These are phyloP conservation scores for Pseudocercospora crystallina DNA, from an alignment of 2,329 filamentous ascomycete species.

Conservation along the genomic window DNA sequence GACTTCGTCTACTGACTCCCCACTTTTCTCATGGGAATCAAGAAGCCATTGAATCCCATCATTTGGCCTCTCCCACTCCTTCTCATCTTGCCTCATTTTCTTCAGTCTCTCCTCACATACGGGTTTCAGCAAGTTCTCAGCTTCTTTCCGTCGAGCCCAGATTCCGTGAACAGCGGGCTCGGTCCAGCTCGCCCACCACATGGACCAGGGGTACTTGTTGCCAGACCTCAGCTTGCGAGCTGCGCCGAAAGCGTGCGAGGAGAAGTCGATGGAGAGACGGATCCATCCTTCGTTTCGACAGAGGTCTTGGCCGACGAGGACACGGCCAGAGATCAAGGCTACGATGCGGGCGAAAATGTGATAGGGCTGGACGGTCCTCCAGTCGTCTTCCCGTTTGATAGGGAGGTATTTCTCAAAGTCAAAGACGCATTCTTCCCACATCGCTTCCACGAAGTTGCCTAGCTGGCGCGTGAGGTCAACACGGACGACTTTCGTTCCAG, in stretches of 20 bases:
- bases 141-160: conserved; percentile 7
- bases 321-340: conserved; percentile 17
- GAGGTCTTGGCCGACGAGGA: conserved; percentile 11
- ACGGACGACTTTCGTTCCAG: conserved; percentile 16
- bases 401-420: conserved; percentile 14
- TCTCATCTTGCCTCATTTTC: not conserved
- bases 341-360: conserved; percentile 12
- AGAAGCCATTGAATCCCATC: conserved; percentile 19
- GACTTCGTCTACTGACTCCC: conserved; percentile 12
- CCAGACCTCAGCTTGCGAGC: conserved; percentile 10
- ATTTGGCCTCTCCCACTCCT: conserved; percentile 9
- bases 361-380: conserved; percentile 13
- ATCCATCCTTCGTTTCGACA: conserved; percentile 18
- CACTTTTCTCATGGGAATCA: conserved; percentile 9
- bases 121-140: conserved; percentile 10
- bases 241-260: conserved; percentile 14
- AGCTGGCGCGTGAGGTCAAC: conserved; percentile 16
- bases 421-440: conserved; percentile 16
- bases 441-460: conserved; percentile 13
- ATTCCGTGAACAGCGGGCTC: conserved; percentile 13
- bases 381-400: not conserved
- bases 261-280: conserved; percentile 13
- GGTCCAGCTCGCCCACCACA: conserved; percentile 11
- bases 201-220: conserved; percentile 17
- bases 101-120: conserved; percentile 12